Evolutionary conservation across 75 land plant genomes (phyloP).

Genomic region (Pseudotsuga menziesii): DNA sequence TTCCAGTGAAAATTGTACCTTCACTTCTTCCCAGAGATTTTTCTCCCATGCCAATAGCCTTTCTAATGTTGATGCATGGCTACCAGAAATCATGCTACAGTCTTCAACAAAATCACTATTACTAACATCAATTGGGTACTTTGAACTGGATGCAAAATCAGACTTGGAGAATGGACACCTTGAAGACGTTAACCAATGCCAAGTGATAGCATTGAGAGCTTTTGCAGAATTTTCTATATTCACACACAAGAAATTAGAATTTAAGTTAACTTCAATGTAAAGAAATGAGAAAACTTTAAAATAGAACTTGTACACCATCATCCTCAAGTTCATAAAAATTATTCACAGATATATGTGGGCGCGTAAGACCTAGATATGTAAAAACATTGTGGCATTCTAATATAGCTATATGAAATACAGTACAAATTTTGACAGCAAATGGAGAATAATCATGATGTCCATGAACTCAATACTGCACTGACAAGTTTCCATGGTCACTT

Average conservation of each 20-base stretch:
- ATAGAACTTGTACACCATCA: no score
- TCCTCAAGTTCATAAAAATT: no score
- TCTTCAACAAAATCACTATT: conserved; percentile 41
- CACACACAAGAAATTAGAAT: no score
- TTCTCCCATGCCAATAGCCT: conserved; percentile 94
- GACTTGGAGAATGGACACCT: no score
- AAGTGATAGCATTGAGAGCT: no score
- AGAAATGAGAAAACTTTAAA: neutral
- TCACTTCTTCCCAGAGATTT: conserved; percentile 18
- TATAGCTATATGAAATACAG: neutral
- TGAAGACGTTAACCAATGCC: no score
- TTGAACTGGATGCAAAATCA: no score
- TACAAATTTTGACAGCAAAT: neutral
- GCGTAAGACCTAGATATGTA: neutral
- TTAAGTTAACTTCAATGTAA: neutral
- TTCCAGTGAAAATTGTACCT: no score
- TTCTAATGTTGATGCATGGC: conserved; percentile 81
- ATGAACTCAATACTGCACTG: neutral
- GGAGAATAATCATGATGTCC: neutral
- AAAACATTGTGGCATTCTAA: neutral
- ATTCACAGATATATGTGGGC: no score
- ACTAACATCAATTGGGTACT: neutral
- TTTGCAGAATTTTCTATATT: no score
- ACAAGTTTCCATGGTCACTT: neutral
- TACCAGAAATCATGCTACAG: conserved; percentile 71